These are phyloP conservation scores for Biscogniauxia sp. DNA, from an alignment of 2,329 filamentous ascomycete species.

Conservation along the genomic window DNA sequence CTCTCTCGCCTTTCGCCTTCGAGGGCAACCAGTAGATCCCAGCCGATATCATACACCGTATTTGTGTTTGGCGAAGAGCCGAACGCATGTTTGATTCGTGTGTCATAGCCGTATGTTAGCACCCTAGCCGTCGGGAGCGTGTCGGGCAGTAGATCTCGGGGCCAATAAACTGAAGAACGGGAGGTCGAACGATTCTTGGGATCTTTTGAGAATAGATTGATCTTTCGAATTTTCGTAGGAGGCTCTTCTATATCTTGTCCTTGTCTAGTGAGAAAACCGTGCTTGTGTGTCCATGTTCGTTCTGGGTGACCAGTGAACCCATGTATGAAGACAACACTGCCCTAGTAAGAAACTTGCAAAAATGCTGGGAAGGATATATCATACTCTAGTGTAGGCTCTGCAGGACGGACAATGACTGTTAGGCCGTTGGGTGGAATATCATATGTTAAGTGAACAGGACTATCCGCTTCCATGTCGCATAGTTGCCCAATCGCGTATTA, in stretches of 20 bases:
- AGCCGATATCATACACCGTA: constrained; percentile 32
- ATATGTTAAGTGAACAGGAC: background rate
- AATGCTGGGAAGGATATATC: background rate
- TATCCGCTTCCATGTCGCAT: background rate
- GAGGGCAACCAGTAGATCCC: constrained; percentile 34
- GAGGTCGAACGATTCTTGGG: background rate
- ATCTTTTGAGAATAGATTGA: constrained; percentile 1
- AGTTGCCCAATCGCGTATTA: background rate
- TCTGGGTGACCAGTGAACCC: constrained; percentile 26
- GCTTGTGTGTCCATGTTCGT: constrained; percentile 19
- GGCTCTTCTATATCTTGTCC: background rate
- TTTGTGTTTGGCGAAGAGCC: constrained; percentile 24
- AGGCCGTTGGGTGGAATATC: background rate
- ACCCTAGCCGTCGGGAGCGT: constrained; percentile 24
- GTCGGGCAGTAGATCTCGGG: constrained; percentile 20
- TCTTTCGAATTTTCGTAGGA: constrained; percentile 3
- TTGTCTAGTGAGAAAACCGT: background rate
- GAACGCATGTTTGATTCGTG: constrained; percentile 25
- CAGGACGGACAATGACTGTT: background rate
- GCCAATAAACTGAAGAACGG: constrained; percentile 20
- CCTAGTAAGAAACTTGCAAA: background rate
- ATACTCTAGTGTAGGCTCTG: background rate
- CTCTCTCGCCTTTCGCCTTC: constrained; percentile 28
- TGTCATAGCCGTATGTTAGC: constrained; percentile 33
- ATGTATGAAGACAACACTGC: constrained; percentile 24